Base-by-base conservation (phyloP, 768 basidiomycete genomes). In the Hydnomerulius pinastri region DNA sequence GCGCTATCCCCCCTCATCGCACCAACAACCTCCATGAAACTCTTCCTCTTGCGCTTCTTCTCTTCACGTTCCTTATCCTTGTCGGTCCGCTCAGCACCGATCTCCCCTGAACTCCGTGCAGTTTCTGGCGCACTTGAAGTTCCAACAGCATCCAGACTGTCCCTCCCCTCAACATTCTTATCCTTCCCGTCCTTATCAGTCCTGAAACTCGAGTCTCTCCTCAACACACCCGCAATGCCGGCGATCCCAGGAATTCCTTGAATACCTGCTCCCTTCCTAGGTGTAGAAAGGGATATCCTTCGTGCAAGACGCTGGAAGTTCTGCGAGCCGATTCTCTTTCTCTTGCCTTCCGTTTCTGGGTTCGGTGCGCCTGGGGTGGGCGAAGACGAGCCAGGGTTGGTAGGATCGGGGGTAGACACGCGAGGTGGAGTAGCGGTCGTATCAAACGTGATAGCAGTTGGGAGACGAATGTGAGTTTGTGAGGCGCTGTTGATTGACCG, bases 271-370 rank as follows among this genome's bases (percentile, higher is more conserved):
- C 77, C 79, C 54, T 80, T 78, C 23, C 84, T 79, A 39, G 79
- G 77, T 0, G 83, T 78, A 9, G 69, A 24, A 74, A 88, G 67
- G 9, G 89, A 90, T 48, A 92, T 85, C 54, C 82, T 76, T 52
- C 88, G 75, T 13, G 89, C 90, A 30, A 92, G 63, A 15, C 88
- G 79, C 65, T 90, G 88, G 75, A 93, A 89, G 61, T 92, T 92
- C 65, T 93, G 90, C 23, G 88, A 87, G 8, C 88, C 85, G 50
- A 88, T 90, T 17, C 88, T 80, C 63, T 86, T 89, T 53, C 89
- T 77, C 73, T 90, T 90, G 28, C 81, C 81, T 60, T 89, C 89
- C n/a, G 78, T 64, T 3, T 87, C 87, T 1, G n/a, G n/a, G n/a
- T n/a, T n/a, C n/a, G n/a, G n/a, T n/a, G n/a, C n/a, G n/a, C n/a